Base-by-base conservation (phyloP, 2,329 filamentous ascomycete genomes). In the Penicillium decumbens region DNA sequence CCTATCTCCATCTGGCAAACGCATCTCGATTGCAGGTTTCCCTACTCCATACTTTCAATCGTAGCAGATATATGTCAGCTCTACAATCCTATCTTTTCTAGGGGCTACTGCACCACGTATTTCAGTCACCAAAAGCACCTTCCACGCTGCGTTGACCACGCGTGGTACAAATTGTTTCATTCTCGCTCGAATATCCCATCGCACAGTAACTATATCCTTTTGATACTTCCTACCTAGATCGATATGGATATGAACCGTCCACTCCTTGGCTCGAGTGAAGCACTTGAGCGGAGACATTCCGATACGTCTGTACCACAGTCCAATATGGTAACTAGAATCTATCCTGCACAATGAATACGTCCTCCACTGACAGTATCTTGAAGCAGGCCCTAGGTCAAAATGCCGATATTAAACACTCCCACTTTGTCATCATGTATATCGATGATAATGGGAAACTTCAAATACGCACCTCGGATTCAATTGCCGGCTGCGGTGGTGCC, bases 391-490 rank as follows among this genome's bases (percentile, higher is more conserved):
- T 18, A 10, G 5, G 15, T 13, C 44, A 48, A 18, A 51, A 51
- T 33, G 45, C 59, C 9, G 55, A 60, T 18, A 55, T 65, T 9
- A 61, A 65, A 23, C 67, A 67, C 29, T 58, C 63, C 5, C 68
- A 71, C 44, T 71, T 65, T 41, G 67, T 67, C n/a, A 55, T 71
- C 47, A 60, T 71, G 32, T 71, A 67, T 43, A 58, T 70, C 27
- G 66, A 71, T 42, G 60, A 63, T 13, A 61, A 66, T 43, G 68
- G 68, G 2, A 59, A 68, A 28, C 55, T 66, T 30, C 61, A 62
- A 20, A 47, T 67, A 3, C 59, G 67, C 45, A 60, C 57, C 12
- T 71, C 68, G 0, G 56, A 65, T 8, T 70, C 68, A 8, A 61
- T 70, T 41, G 54, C 61, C 13, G 62, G 63, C 15, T 66, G 61